Evolutionary conservation across 768 basidiomycete genomes (phyloP).

Genomic region (Boletus fagicola): DNA sequence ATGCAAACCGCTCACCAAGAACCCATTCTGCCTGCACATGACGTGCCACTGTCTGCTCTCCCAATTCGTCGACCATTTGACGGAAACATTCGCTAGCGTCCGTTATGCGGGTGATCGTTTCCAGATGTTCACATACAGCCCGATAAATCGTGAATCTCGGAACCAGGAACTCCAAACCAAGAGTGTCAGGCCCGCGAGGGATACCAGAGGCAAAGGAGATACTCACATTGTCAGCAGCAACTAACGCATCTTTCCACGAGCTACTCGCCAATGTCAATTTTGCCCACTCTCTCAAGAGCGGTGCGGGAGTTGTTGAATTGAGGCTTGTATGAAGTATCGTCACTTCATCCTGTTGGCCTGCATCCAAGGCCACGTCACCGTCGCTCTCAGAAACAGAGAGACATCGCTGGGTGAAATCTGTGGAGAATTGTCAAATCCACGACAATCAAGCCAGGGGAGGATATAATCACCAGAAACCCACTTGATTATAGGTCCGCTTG

Average conservation of each 20-base stretch:
- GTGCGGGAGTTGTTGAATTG: no score
- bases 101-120: not conserved
- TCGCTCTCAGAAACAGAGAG: no score
- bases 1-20: no score
- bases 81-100: not conserved
- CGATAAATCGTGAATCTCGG: not conserved
- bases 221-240: not conserved
- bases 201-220: not conserved
- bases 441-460: not conserved
- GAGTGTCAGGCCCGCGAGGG: not conserved
- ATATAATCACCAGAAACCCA: not conserved
- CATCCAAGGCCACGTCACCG: no score
- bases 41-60: no score
- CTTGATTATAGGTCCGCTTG: not conserved
- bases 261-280: no score
- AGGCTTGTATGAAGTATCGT: no score
- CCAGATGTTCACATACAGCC: not conserved
- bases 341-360: no score
- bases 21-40: no score
- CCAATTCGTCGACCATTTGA: not conserved
- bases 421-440: no score
- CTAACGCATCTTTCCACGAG: not conserved
- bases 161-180: not conserved
- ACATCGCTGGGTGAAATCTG: not conserved
- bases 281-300: no score